Evolutionary conservation across 345 rosid genomes (phyloP), one percentile per base, ranked within the genome.

Genomic region (Triadica sebifera): DNA sequence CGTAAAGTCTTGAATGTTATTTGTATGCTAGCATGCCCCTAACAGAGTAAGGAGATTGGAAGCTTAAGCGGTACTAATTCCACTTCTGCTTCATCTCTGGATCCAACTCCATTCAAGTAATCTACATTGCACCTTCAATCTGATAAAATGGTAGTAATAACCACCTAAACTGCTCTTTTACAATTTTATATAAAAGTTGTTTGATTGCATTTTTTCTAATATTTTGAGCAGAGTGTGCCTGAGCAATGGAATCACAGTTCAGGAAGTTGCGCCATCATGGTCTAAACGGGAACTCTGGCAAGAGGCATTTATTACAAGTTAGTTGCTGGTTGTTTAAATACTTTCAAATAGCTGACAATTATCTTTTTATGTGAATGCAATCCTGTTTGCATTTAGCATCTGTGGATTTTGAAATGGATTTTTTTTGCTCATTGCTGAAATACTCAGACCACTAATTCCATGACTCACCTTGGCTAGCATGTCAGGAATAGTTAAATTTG

Each of bases 281-380:
- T 79, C 82, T 29, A 65, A 50, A 57, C 67, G 47, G 39, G 70
- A 71, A 47, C 41, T 25, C 38, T 79, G 82, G 79, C 69, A 79
- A 59, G 82, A 79, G 56, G 79, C 79, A 50, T 79, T 79, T 61
- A 66, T 79, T 65, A 79, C 82, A 79, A 79, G 79, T 79, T 75
- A 49, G 41, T 37, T 46, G 39, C 25, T 63, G 24, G 41, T 24
- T 59, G 8, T 37, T 19, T 52, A 5, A 43, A 8, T 24, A 6
- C 43, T 63, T 22, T 34, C 29, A 3, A 20, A 15, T 24, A 55
- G 39, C 5, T 19, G 25, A 50, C 13, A 66, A n/a, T 74, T 52
- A 46, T 4, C 53, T 12, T 8, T 46, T 50, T 25, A 13, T 29
- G 12, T 22, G 0, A 29, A 38, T 16, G 17, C 6, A 7, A 8